These are phyloP conservation scores for Physcomitrellopsis africana DNA, from an alignment of 225 moss, liverwort and hornwort genomes.

Conservation along the genomic window DNA sequence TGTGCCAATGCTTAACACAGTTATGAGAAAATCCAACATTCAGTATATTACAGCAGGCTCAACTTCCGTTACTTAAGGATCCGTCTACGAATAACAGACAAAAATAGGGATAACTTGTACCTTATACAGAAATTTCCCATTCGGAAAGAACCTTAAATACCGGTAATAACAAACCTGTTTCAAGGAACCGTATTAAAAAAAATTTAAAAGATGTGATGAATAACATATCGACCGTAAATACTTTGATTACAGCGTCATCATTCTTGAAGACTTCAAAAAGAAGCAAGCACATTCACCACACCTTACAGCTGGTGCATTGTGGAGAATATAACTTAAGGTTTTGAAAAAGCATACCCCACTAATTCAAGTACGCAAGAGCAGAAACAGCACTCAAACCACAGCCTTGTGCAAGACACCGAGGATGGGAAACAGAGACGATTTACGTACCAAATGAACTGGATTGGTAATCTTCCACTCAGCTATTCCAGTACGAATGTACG, in stretches of 20 bases:
- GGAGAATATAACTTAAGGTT: neutral
- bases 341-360: neutral
- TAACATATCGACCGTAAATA: constrained; percentile 4
- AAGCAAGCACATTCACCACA: neutral
- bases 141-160: constrained; percentile 87
- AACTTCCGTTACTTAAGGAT: neutral
- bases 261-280: constrained; percentile 14
- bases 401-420: neutral
- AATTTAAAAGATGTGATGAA: neutral
- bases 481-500: constrained; percentile 92
- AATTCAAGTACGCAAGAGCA: neutral
- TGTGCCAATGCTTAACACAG: neutral
- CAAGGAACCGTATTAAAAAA: neutral
- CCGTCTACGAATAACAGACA: neutral
- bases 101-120: constrained; percentile 39
- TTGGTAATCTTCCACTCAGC: constrained; percentile 88
- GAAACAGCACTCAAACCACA: neutral
- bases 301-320: no score
- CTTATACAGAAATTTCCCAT: constrained; percentile 93
- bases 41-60: neutral
- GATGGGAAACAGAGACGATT: neutral
- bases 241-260: constrained; percentile 17
- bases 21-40: neutral
- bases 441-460: constrained; percentile 89
- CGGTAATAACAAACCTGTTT: constrained; percentile 97